A percentile compares a stretch with the other conserved stretches of the same genome.
phyloP scores from a whole-genome alignment of 2,329 filamentous ascomycete genomes.

The Botrytis byssoidea region DNA sequence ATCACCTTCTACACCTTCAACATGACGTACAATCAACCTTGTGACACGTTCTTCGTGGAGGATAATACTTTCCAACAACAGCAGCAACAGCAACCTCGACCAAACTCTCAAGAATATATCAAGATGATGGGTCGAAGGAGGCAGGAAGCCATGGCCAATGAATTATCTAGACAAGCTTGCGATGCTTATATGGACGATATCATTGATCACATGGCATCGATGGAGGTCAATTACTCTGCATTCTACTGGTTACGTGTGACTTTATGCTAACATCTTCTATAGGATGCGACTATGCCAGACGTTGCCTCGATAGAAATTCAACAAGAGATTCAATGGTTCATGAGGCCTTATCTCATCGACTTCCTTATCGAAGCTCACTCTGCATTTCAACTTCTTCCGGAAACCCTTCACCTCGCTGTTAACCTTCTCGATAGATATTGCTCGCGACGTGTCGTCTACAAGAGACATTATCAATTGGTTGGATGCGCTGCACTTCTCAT shows the following conservation, averaged over 20 bases:
- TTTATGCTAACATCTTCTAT: constrained; percentile 36
- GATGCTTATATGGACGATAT: constrained; percentile 95
- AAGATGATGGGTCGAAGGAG: constrained; percentile 77
- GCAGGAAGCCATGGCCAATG: constrained; percentile 84
- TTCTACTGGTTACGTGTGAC: constrained; percentile 17
- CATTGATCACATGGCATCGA: constrained; percentile 88
- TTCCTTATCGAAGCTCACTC: constrained; percentile 97
- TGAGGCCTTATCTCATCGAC: constrained; percentile 96
- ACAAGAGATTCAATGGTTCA: constrained; percentile 99
- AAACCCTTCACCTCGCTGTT: constrained; percentile 93
- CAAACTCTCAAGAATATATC: constrained; percentile 64
- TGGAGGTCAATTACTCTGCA: constrained; percentile 62
- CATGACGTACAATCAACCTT: constrained; percentile 48
- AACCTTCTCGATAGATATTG: constrained; percentile 98
- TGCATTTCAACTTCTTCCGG: constrained; percentile 88
- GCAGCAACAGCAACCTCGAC: constrained; percentile 30
- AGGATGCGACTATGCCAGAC: constrained; percentile 87
- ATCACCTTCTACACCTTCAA: constrained; percentile 32
- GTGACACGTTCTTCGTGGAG: constrained; percentile 68
- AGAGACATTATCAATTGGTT: constrained; percentile 97
- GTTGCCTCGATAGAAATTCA: constrained; percentile 98
- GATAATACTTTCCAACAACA: constrained; percentile 40
- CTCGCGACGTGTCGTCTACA: constrained; percentile 96
- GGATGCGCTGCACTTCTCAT: constrained; percentile 95
- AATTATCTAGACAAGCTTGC: constrained; percentile 79